These are phyloP conservation scores for Kwoniella mangroviensis DNA, from an alignment of 768 basidiomycete species.

Conservation along the genomic window DNA sequence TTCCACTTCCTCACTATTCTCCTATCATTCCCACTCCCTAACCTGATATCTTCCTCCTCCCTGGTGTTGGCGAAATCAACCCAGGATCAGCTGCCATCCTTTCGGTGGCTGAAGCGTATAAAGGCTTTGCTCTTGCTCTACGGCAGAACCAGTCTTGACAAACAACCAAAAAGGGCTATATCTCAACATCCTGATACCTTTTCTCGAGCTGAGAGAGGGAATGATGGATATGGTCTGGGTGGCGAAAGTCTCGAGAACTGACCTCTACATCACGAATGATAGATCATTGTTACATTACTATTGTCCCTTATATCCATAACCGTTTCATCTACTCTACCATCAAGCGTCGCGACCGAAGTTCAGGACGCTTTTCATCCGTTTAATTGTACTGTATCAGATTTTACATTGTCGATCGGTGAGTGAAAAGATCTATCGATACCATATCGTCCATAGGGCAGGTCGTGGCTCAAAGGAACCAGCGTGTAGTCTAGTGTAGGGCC, in stretches of 20 bases:
- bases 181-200: background rate
- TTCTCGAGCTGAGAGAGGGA: background rate
- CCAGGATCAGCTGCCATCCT: background rate
- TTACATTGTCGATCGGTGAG: background rate
- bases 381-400: background rate
- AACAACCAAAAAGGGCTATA: slow-evolving; percentile 7
- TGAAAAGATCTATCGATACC: background rate
- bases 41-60: background rate
- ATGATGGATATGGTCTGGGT: background rate
- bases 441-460: background rate
- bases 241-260: background rate
- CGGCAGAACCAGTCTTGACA: background rate
- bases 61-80: background rate
- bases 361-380: background rate
- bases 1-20: background rate
- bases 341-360: background rate
- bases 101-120: slow-evolving; percentile 7
- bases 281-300: background rate
- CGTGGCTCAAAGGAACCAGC: background rate
- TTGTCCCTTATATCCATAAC: slow-evolving; percentile 2
- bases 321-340: slow-evolving; percentile 9
- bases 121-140: background rate
- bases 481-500: background rate
- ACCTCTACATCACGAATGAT: background rate
- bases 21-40: background rate